Conservation (phyloP, 306 rosid species). For the Malus sylvestris region DNA sequence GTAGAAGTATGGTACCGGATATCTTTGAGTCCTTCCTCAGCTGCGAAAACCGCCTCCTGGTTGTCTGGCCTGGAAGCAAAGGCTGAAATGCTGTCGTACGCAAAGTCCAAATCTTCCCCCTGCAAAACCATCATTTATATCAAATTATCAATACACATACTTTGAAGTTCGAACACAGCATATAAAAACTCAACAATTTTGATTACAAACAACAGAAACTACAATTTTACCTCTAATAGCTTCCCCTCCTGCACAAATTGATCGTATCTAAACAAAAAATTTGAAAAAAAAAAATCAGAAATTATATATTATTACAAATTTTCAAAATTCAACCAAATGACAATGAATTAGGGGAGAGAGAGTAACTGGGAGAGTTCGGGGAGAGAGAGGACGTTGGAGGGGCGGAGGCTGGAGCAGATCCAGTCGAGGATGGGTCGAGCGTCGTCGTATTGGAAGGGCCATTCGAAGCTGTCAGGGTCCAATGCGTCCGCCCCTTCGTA, state of each 20-base stretch:
- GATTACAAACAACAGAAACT: background rate
- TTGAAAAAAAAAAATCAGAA: background rate
- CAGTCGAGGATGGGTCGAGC: conserved; percentile 84
- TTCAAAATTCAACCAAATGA: background rate
- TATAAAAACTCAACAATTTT: background rate
- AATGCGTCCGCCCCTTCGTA: conserved; percentile 48
- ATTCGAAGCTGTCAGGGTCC: conserved; percentile 89
- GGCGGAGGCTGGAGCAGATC: conserved; percentile 91
- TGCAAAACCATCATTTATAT: conserved; percentile 10
- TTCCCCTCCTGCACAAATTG: conserved; percentile 79
- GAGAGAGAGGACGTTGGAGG: conserved; percentile 79
- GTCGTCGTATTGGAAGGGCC: conserved; percentile 92
- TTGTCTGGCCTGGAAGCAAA: conserved; percentile 75
- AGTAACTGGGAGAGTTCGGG: conserved; percentile 69
- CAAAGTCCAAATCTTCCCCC: conserved; percentile 93
- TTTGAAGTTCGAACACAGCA: background rate
- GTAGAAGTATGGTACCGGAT: conserved; percentile 33
- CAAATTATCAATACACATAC: background rate
- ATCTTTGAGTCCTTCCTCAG: conserved; percentile 83
- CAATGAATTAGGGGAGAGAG: background rate
- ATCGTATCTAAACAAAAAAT: conserved; percentile 44
- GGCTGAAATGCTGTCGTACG: conserved; percentile 84
- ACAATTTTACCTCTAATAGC: conserved; percentile 61
- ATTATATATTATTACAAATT: background rate
- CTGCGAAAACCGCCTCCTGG: conserved; percentile 84